Conservation (phyloP, 352 stramenopile species). For the Pythium vanterpoolii region DNA sequence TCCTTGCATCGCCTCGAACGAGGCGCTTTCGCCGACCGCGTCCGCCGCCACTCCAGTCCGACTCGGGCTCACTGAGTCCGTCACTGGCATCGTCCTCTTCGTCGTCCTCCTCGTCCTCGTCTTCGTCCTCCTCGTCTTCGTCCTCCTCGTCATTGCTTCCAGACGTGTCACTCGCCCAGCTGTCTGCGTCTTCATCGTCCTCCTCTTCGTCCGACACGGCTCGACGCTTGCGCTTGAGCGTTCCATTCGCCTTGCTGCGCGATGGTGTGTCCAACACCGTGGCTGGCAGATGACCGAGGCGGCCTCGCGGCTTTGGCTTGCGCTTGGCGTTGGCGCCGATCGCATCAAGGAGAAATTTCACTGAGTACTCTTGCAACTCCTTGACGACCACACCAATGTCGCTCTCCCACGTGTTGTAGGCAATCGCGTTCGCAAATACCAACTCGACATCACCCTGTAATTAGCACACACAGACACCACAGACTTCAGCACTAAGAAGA, state of each 20-base stretch:
- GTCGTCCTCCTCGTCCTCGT: conserved; percentile 42
- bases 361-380: conserved; percentile 66
- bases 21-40: conserved; percentile 32
- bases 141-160: conserved; percentile 36
- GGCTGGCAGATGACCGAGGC: neutral
- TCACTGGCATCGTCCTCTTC: conserved; percentile 24
- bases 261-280: conserved; percentile 4
- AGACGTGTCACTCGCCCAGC: conserved; percentile 41
- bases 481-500: neutral
- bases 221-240: conserved; percentile 32
- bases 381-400: conserved; percentile 55
- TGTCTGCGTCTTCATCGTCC: conserved; percentile 40
- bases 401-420: conserved; percentile 70
- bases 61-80: conserved; percentile 28
- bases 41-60: conserved; percentile 38
- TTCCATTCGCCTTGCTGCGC: conserved; percentile 17
- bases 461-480: neutral
- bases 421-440: conserved; percentile 78
- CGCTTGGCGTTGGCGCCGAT: conserved; percentile 31
- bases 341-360: conserved; percentile 73
- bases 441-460: conserved; percentile 63
- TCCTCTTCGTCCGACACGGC: conserved; percentile 45
- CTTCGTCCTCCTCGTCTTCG: conserved; percentile 61
- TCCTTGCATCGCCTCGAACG: conserved; percentile 4
- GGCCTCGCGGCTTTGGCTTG: conserved; percentile 15